These are phyloP conservation scores for Colletotrichum tamarilloi DNA, from an alignment of 2,329 filamentous ascomycete species.

Conservation along the genomic window DNA sequence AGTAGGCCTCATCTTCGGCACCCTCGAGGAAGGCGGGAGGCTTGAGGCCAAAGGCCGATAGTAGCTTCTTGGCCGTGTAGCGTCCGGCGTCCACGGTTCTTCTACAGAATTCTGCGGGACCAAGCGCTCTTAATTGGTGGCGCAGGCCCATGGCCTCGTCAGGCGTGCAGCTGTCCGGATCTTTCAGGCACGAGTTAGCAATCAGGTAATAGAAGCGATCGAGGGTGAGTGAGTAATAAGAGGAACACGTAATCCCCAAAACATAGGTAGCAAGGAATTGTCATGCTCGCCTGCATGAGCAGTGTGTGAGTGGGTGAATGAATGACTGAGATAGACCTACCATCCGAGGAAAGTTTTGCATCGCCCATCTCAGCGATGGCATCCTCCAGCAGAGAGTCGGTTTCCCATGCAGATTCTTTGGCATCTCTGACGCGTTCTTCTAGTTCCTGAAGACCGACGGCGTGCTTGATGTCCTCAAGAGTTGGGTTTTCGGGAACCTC, in stretches of 20 bases:
- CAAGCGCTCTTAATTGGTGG: constrained; percentile 77
- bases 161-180: constrained; percentile 68
- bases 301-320: neutral
- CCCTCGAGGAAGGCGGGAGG: constrained; percentile 81
- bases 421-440: constrained; percentile 64
- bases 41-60: constrained; percentile 85
- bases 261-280: constrained; percentile 11
- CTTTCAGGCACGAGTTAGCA: constrained; percentile 37
- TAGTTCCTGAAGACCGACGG: constrained; percentile 52
- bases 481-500: constrained; percentile 47
- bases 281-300: constrained; percentile 16
- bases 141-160: constrained; percentile 77
- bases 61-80: constrained; percentile 83
- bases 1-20: constrained; percentile 78
- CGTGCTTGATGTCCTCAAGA: constrained; percentile 48
- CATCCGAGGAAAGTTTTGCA: constrained; percentile 54
- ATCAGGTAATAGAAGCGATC: constrained; percentile 7
- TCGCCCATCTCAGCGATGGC: constrained; percentile 68
- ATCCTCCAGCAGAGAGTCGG: constrained; percentile 73
- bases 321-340: constrained; percentile 46
- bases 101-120: constrained; percentile 81
- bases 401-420: constrained; percentile 67
- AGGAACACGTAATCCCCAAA: constrained; percentile 26
- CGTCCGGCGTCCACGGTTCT: constrained; percentile 75
- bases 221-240: constrained; percentile 2